Evolutionary conservation across 2,329 filamentous ascomycete genomes (phyloP), one percentile per base, ranked within the genome.

Genomic region (Penicillium sp.): DNA sequence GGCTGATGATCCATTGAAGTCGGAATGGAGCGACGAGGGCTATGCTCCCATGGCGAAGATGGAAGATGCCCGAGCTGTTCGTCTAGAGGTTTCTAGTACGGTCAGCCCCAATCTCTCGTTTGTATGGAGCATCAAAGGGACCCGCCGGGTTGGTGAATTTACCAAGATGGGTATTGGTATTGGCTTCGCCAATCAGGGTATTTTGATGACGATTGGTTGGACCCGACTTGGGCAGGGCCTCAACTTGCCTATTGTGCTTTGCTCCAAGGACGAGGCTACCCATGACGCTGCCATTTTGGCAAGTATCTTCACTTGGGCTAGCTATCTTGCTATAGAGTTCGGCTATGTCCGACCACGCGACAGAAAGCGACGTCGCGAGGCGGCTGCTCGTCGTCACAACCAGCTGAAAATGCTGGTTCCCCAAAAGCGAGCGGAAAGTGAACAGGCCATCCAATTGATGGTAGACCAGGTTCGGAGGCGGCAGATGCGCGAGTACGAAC

Each of bases 311-410:
- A 79, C 79, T 0, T 80, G 75, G 75, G 65, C 76, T 38, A 65
- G 74, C 12, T 81, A 81, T 56, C 73, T 76, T 33, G 74, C 76
- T 1, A 49, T 79, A 45, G 79, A 81, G 65, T 81, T 80, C 63
- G 77, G 76, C 2, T 72, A 75, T 47, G 72, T 79, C 35, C 76
- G 79, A 9, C 79, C 79, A 0, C 70, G 75, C 26, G 71, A 78
- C 54, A 72, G 75, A 37, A 73, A 74, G 60, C 71, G 71, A 51
- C 75, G 77, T 53, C 73, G 73, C 40, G 71, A 73, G 50, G 68
- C 72, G 15, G 68, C 78, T 22, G 74, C 75, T 35, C 72, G 67
- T 47, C 73, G 75, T 60, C 75, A 76, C 58, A 78, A 76, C 53
- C 71, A 76, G 60, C 62, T 81, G 28, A 75, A 70, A 61, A 75